Conservation (phyloP, 257 asterid species). For the Nicotiana tabacum region DNA sequence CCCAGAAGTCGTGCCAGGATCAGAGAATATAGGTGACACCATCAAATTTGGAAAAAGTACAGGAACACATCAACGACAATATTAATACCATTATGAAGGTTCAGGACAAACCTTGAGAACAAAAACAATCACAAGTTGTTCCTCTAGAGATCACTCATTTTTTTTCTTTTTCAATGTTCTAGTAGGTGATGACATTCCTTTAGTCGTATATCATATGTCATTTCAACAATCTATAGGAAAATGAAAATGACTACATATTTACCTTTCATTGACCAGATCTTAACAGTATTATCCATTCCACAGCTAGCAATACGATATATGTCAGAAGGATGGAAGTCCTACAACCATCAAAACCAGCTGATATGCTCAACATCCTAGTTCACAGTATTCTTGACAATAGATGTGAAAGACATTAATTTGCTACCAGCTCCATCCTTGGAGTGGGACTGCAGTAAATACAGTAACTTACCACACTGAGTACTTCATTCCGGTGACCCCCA, state of each 20-base stretch:
- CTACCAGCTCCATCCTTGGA: not conserved
- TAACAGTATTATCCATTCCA: slow-evolving; percentile 98
- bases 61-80: not conserved
- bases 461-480: slow-evolving; percentile 86
- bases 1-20: not conserved
- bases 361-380: slow-evolving; percentile 11
- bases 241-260: not conserved
- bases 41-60: not conserved
- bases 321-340: slow-evolving; percentile 99
- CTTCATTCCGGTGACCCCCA: slow-evolving; percentile 99
- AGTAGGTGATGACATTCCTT: not conserved
- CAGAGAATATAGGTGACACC: not conserved
- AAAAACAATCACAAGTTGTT: not conserved
- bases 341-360: slow-evolving; percentile 16
- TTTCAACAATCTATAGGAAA: not conserved
- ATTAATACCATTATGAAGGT: not conserved
- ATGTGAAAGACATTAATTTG: not conserved
- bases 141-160: not conserved
- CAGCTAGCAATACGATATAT: slow-evolving; percentile 90
- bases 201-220: not conserved
- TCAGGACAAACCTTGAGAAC: not conserved
- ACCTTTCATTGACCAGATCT: slow-evolving; percentile 99
- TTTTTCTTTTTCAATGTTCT: not conserved
- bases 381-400: not conserved
- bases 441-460: not conserved